Percentiles rank a stretch among this genome's conserved stretches.
phyloP scores from a whole-genome alignment of 306 rosid species.

The Ammopiptanthus mongolicus region DNA sequence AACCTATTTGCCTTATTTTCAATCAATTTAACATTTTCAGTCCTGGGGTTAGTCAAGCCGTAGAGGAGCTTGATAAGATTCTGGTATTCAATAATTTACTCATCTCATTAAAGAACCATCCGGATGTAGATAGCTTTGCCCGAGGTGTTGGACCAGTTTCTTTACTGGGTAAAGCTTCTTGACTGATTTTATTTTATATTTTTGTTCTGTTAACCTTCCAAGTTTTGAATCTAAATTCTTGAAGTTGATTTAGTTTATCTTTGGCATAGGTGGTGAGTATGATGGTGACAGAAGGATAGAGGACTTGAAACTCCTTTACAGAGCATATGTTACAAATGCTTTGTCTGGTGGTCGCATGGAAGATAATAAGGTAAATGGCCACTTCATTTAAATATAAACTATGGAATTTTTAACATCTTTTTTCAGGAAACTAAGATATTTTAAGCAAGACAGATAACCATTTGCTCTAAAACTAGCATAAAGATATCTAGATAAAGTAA shows the following conservation, averaged over 20 bases:
- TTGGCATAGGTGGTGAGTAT: slow-evolving; percentile 73
- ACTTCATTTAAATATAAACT: neutral
- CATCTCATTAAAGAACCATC: slow-evolving; percentile 71
- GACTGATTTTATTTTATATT: slow-evolving; percentile 2
- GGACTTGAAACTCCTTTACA: slow-evolving; percentile 81
- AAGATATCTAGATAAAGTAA: no score
- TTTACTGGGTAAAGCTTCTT: slow-evolving; percentile 52
- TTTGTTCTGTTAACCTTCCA: neutral
- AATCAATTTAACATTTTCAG: slow-evolving; percentile 48
- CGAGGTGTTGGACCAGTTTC: slow-evolving; percentile 86
- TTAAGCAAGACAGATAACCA: no score
- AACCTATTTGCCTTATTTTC: slow-evolving; percentile 17
- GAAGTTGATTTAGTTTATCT: slow-evolving; percentile 22
- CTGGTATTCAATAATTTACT: slow-evolving; percentile 64
- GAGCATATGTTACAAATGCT: slow-evolving; percentile 17
- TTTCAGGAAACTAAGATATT: neutral
- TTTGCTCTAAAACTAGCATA: no score
- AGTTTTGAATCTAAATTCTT: neutral
- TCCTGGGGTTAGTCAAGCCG: slow-evolving; percentile 53
- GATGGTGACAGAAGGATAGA: slow-evolving; percentile 69
- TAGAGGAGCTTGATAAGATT: slow-evolving; percentile 66
- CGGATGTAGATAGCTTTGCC: slow-evolving; percentile 68
- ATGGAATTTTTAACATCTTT: neutral
- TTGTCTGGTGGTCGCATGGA: slow-evolving; percentile 17
- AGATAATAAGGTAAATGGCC: slow-evolving; percentile 5